Percentiles rank a stretch among this genome's conserved stretches.
Conservation (phyloP, 2,329 filamentous ascomycete species). For the Alternaria metachromatica region DNA sequence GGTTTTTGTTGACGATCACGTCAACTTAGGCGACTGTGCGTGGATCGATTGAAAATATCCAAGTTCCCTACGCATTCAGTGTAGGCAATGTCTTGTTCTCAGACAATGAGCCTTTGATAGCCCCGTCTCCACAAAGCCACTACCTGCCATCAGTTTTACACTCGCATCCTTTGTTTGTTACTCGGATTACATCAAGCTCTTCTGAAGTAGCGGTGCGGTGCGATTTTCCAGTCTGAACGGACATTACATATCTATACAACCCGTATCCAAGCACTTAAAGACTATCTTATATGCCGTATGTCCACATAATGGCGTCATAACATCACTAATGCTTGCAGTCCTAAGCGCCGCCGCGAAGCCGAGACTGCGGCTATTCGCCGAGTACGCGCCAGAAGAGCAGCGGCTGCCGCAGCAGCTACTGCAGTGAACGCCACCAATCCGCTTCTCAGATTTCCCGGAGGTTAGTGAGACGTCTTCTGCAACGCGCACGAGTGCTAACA, state of each 20-base stretch:
- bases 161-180: neutral
- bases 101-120: neutral
- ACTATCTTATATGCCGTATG: neutral
- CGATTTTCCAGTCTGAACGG: neutral
- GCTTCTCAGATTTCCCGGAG: neutral
- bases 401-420: neutral
- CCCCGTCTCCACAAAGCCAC: neutral
- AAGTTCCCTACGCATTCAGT: neutral
- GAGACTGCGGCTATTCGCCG: neutral
- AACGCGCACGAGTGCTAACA: neutral
- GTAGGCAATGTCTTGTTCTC: neutral
- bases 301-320: neutral
- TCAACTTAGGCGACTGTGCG: slow-evolving; percentile 4
- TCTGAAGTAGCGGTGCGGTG: neutral
- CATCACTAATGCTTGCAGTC: neutral
- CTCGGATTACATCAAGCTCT: neutral
- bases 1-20: neutral
- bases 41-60: slow-evolving; percentile 13
- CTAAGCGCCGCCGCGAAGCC: neutral
- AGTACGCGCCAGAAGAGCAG: neutral
- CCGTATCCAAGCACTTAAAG: neutral
- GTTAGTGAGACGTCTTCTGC: neutral
- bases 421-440: neutral
- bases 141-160: neutral
- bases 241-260: neutral